Conservation (phyloP, 164 flowering plant genomes). For the Nymphaea colorata region DNA sequence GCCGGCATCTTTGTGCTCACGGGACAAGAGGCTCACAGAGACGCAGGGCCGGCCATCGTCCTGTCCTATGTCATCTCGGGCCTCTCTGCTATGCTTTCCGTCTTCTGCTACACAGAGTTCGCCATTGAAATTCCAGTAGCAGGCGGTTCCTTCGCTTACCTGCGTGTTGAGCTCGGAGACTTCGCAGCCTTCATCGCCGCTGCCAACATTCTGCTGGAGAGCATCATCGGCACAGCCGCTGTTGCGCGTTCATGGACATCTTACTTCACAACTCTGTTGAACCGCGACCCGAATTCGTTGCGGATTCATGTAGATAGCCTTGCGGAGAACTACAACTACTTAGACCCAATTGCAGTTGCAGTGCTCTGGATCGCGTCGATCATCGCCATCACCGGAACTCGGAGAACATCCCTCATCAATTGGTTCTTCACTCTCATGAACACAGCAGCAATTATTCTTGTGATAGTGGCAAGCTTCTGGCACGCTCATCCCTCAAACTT, state of each 20-base stretch:
- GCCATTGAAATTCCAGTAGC: conserved; percentile 71
- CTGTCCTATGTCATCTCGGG: conserved; percentile 54
- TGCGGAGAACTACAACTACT: conserved; percentile 38
- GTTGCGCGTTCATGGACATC: conserved; percentile 66
- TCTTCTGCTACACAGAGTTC: conserved; percentile 69
- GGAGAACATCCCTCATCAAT: conserved; percentile 35
- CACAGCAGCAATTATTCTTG: conserved; percentile 26
- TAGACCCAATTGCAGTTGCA: conserved; percentile 56
- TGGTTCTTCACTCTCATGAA: conserved; percentile 35
- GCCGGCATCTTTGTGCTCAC: conserved; percentile 75
- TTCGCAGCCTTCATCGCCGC: conserved; percentile 67
- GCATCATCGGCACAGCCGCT: conserved; percentile 66
- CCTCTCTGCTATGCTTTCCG: conserved; percentile 62
- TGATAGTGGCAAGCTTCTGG: conserved; percentile 40
- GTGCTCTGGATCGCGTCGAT: conserved; percentile 31
- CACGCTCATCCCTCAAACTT: conserved; percentile 32
- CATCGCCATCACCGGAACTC: conserved; percentile 44
- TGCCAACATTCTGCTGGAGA: conserved; percentile 57
- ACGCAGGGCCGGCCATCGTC: conserved; percentile 65
- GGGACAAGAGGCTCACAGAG: conserved; percentile 47
- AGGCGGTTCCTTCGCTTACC: conserved; percentile 70
- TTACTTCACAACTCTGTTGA: conserved; percentile 45
- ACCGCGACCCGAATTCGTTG: conserved; percentile 28
- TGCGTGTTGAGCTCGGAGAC: conserved; percentile 62
- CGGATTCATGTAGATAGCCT: conserved; percentile 25